These are phyloP conservation scores for Tuber calosporum DNA, from an alignment of 495 filamentous ascomycete genomes.

Conservation along the genomic window DNA sequence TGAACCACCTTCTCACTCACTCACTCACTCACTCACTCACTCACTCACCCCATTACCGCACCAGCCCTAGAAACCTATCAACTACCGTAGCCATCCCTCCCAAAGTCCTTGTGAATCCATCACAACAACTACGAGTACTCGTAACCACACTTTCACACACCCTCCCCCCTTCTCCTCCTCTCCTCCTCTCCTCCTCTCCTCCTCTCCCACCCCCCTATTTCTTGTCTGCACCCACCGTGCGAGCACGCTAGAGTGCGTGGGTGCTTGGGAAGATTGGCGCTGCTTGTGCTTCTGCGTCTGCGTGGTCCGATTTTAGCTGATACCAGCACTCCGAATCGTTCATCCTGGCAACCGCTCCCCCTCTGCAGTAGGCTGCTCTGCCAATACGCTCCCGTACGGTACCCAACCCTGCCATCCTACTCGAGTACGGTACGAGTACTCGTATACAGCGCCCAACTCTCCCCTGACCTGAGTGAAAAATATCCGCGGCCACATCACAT, in stretches of 20 bases:
- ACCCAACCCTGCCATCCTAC: not conserved
- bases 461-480: not conserved
- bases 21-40: not conserved
- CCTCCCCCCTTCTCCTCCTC: not conserved
- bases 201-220: not conserved
- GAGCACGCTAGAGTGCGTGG: not conserved
- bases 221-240: not conserved
- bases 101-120: not conserved
- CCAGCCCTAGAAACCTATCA: not conserved
- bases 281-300: constrained; percentile 5
- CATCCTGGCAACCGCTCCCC: not conserved
- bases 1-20: constrained; percentile 7
- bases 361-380: not conserved
- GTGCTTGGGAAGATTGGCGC: not conserved
- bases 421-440: not conserved
- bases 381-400: too few species aligned
- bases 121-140: constrained; percentile 23
- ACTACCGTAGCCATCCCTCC: constrained; percentile 11
- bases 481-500: constrained; percentile 18
- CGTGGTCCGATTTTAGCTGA: not conserved
- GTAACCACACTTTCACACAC: constrained; percentile 8
- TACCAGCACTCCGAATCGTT: not conserved
- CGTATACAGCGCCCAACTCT: not conserved
- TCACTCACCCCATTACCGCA: too few species aligned
- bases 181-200: not conserved